A percentile compares a stretch with the other conserved stretches of the same genome.
These are phyloP conservation scores for Diplosphaera chodatii DNA, from an alignment of 139 green algal species.

Conservation along the genomic window DNA sequence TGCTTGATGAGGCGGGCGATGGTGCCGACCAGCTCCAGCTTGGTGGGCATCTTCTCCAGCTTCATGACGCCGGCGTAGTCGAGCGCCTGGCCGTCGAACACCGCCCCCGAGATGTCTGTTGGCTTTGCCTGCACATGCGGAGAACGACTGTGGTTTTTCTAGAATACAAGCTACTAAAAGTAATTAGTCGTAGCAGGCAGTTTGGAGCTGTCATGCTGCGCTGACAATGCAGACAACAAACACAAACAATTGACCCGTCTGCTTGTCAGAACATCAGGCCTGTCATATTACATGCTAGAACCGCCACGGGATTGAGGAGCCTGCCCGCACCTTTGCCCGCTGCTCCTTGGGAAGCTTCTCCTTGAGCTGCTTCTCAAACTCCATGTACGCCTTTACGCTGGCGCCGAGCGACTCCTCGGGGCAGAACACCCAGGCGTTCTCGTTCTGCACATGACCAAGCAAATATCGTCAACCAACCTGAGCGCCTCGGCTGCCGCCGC, in stretches of 20 bases:
- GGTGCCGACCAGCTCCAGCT: constrained; percentile 72
- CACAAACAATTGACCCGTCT: too few relatives aligned
- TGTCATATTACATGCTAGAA: too few relatives aligned
- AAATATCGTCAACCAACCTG: too few relatives aligned
- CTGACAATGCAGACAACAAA: too few relatives aligned
- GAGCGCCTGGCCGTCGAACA: constrained; percentile 24
- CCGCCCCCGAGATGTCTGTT: constrained; percentile 33
- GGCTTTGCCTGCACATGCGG: constrained; percentile 10
- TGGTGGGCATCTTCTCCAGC: constrained; percentile 84
- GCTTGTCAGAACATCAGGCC: too few relatives aligned
- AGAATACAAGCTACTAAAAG: too few relatives aligned
- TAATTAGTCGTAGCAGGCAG: too few relatives aligned
- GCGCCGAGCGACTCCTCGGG: constrained; percentile 66
- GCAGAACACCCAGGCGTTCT: constrained; percentile 90
- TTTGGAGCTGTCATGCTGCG: too few relatives aligned
- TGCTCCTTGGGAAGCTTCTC: constrained; percentile 37
- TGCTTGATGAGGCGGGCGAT: constrained; percentile 77
- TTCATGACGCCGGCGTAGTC: constrained; percentile 46
- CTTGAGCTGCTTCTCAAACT: constrained; percentile 62
- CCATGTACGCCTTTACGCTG: constrained; percentile 65
- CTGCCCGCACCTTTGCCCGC: constrained; percentile 20
- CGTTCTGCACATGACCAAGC: constrained; percentile 36
- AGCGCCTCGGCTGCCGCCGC: too few relatives aligned
- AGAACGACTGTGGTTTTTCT: too few relatives aligned
- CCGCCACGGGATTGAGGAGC: too few relatives aligned